Conservation (phyloP, 352 stramenopile genomes). For the Globisporangium acanthophoron region DNA sequence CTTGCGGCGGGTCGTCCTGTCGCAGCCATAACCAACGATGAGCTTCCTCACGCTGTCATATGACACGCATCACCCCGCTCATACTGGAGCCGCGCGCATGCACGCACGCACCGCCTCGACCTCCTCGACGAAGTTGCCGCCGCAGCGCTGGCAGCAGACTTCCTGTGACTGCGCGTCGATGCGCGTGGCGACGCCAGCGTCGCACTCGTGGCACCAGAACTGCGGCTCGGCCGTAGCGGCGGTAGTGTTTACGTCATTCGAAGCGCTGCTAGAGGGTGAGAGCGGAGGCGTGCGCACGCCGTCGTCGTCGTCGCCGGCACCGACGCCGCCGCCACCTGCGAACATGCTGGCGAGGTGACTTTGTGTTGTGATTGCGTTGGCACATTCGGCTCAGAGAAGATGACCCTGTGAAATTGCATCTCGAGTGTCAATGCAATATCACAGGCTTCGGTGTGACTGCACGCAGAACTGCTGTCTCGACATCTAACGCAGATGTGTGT, state of each 20-base stretch:
- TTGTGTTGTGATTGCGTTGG: neutral
- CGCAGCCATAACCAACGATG: too few species aligned
- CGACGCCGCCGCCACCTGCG: neutral
- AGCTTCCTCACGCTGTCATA: too few species aligned
- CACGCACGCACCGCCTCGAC: constrained; percentile 48
- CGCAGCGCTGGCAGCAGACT: constrained; percentile 64
- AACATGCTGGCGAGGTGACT: constrained; percentile 1
- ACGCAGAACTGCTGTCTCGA: too few species aligned
- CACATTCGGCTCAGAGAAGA: neutral
- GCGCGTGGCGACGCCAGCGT: constrained; percentile 38
- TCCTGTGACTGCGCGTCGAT: constrained; percentile 58
- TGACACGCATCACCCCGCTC: too few species aligned
- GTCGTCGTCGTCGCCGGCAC: neutral
- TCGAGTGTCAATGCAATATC: too few species aligned
- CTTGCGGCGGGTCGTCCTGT: constrained; percentile 62
- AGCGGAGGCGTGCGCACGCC: constrained; percentile 13
- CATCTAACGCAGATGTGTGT: too few species aligned
- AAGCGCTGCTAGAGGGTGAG: neutral
- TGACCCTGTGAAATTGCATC: neutral
- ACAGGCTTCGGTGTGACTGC: too few species aligned
- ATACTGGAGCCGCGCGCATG: neutral
- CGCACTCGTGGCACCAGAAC: constrained; percentile 87
- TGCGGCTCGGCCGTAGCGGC: constrained; percentile 5
- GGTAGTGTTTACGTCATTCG: neutral
- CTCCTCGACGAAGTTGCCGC: constrained; percentile 84